Conservation (phyloP, 345 rosid species). For the sweet orange (Citrus sinensis) region DNA sequence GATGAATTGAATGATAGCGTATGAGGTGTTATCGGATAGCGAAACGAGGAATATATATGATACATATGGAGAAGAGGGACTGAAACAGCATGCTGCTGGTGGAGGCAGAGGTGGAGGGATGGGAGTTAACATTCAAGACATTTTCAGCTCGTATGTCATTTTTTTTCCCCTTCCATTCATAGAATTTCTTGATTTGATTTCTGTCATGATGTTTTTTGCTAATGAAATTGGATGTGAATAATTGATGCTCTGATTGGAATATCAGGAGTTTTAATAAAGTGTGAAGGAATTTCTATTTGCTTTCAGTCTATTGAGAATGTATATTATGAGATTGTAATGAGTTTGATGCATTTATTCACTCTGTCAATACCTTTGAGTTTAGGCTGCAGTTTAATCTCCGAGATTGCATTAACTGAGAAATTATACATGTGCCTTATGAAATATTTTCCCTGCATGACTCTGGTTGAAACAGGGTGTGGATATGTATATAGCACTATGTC, state of each 20-base stretch:
- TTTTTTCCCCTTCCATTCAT: background rate
- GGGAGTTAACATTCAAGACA: constrained; percentile 63
- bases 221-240: background rate
- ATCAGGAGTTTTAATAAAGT: background rate
- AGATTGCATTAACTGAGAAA: background rate
- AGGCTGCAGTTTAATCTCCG: background rate
- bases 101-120: constrained; percentile 84
- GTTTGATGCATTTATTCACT: background rate
- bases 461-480: background rate
- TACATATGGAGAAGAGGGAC: constrained; percentile 92
- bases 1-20: constrained; percentile 47
- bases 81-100: constrained; percentile 85
- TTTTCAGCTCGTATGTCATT: constrained; percentile 51
- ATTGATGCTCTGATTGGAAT: background rate
- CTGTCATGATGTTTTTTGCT: background rate
- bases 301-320: background rate
- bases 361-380: background rate
- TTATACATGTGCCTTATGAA: background rate
- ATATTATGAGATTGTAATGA: background rate
- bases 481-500: background rate
- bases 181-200: background rate
- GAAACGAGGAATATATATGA: constrained; percentile 88
- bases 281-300: background rate
- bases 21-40: constrained; percentile 89
- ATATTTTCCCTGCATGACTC: background rate